These are phyloP conservation scores for Magnolia changhungtana DNA, from an alignment of 164 flowering plant species.

Conservation along the genomic window DNA sequence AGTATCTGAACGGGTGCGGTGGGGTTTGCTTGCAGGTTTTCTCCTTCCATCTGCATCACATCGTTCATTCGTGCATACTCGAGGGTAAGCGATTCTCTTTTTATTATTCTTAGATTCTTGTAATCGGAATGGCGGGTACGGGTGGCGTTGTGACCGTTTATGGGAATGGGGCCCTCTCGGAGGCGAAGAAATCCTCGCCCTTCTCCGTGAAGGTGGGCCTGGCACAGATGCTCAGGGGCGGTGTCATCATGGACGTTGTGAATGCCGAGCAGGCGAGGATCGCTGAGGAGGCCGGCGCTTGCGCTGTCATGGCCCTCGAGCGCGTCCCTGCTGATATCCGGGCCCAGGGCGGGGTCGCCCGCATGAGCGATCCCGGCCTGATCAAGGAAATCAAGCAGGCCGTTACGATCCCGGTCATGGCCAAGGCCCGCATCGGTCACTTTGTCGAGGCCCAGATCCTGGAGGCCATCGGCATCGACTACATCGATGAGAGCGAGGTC, in stretches of 20 bases:
- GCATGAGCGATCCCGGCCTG: slow-evolving; percentile 63
- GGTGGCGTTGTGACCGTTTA: slow-evolving; percentile 53
- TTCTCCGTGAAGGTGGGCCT: slow-evolving; percentile 56
- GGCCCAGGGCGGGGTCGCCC: slow-evolving; percentile 31
- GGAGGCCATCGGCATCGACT: slow-evolving; percentile 60
- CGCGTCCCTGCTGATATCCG: slow-evolving; percentile 37
- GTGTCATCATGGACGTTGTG: slow-evolving; percentile 57
- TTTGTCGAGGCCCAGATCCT: slow-evolving; percentile 85
- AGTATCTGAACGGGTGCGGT: too few species aligned
- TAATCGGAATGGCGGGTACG: not conserved
- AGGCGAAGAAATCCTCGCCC: slow-evolving; percentile 39
- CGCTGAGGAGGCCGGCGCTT: slow-evolving; percentile 79
- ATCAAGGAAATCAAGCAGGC: slow-evolving; percentile 56
- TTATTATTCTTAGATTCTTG: too few species aligned
- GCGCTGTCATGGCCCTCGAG: slow-evolving; percentile 37
- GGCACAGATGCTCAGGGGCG: slow-evolving; percentile 73
- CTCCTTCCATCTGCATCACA: too few species aligned
- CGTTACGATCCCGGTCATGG: slow-evolving; percentile 66
- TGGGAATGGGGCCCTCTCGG: slow-evolving; percentile 43
- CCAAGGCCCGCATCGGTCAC: slow-evolving; percentile 67
- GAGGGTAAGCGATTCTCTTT: too few species aligned
- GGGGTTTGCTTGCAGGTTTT: too few species aligned
- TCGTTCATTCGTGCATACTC: too few species aligned
- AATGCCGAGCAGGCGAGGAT: slow-evolving; percentile 54
- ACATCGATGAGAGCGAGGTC: slow-evolving; percentile 73